Conservation (phyloP, 2,329 filamentous ascomycete species). For the Herpotrichia juniperi region DNA sequence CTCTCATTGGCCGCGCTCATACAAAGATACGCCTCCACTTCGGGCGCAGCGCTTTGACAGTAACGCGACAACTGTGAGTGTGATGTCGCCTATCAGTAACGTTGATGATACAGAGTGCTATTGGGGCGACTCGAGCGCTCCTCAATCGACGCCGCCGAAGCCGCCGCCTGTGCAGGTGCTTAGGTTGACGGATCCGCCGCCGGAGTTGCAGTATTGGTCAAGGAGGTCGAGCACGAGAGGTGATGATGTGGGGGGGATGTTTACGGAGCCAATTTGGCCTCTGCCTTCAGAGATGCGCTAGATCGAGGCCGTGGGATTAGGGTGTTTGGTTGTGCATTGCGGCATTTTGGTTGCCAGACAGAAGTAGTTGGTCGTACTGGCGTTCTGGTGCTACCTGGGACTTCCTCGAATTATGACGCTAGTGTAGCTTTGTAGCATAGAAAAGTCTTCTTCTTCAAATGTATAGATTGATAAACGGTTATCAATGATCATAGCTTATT, state of each 20-base stretch:
- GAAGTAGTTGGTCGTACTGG: too few species aligned
- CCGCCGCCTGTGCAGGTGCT: constrained; percentile 8
- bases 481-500: too few species aligned
- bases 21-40: constrained; percentile 8
- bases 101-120: constrained; percentile 2
- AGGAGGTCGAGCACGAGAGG: constrained; percentile 2
- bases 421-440: too few species aligned
- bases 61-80: constrained; percentile 9
- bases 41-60: constrained; percentile 8
- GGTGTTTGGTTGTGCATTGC: too few species aligned
- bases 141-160: constrained; percentile 1
- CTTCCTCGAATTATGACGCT: too few species aligned
- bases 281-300: too few species aligned
- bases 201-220: constrained; percentile 13
- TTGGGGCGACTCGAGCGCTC: constrained; percentile 3
- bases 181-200: constrained; percentile 12
- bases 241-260: background rate
- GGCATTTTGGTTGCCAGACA: too few species aligned
- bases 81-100: background rate
- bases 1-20: constrained; percentile 22
- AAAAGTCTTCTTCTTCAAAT: too few species aligned
- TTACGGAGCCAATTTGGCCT: background rate
- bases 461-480: too few species aligned
- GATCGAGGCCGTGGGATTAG: too few species aligned
- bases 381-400: too few species aligned